A percentile compares a stretch with the other conserved stretches of the same genome.
Conservation (phyloP, 1,284 basidiomycete genomes). For the Dichomitus squalens region DNA sequence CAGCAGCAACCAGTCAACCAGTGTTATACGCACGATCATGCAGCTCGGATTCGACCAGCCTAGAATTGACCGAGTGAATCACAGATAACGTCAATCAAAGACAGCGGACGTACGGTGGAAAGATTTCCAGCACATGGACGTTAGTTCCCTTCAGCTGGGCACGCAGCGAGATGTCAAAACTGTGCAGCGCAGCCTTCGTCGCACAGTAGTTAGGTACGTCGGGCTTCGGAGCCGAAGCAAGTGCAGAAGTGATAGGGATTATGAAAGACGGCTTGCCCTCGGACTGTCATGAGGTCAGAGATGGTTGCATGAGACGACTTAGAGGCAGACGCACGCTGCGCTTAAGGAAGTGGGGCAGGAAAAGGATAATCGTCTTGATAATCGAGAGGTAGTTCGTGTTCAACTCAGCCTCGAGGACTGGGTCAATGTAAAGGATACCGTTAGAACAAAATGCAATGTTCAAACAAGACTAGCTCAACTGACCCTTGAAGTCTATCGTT, state of each 20-base stretch:
- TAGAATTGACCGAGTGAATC: conserved; percentile 23
- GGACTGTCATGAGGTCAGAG: conserved; percentile 29
- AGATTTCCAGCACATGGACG: conserved; percentile 58
- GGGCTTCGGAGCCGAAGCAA: conserved; percentile 49
- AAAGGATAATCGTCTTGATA: conserved; percentile 49
- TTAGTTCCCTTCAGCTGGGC: conserved; percentile 51
- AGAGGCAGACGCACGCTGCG: conserved; percentile 43
- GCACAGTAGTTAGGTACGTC: conserved; percentile 55
- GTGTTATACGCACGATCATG: conserved; percentile 52
- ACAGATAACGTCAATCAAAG: background rate
- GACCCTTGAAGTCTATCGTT: conserved; percentile 49
- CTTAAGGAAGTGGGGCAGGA: conserved; percentile 60
- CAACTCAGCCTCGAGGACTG: conserved; percentile 47
- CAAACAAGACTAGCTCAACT: conserved; percentile 10
- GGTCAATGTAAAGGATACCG: too few species aligned
- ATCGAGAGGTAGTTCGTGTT: conserved; percentile 60
- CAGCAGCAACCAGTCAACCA: background rate
- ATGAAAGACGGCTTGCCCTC: conserved; percentile 51
- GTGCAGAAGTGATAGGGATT: conserved; percentile 53
- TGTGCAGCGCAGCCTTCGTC: conserved; percentile 65
- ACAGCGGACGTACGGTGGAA: conserved; percentile 53
- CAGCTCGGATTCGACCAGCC: conserved; percentile 65
- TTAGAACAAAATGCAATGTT: background rate
- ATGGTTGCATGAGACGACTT: background rate
- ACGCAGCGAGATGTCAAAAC: conserved; percentile 51